phyloP scores from a whole-genome alignment of 306 rosid genomes.

The Begonia loranthoides region DNA sequence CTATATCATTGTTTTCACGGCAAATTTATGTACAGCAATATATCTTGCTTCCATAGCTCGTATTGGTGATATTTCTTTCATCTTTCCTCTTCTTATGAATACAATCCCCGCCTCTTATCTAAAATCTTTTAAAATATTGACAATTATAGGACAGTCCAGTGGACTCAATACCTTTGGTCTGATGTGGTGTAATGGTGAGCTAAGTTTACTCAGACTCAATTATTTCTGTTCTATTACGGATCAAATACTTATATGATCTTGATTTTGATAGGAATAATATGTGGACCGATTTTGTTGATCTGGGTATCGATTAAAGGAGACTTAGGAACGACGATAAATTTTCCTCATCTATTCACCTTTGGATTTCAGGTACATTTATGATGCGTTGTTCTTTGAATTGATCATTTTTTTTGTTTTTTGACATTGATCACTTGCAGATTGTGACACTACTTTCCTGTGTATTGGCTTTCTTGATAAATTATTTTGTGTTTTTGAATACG shows the following conservation, averaged over 20 bases:
- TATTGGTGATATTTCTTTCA: slow-evolving; percentile 38
- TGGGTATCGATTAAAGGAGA: slow-evolving; percentile 56
- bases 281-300: slow-evolving; percentile 55
- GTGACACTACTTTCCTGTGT: slow-evolving; percentile 64
- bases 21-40: slow-evolving; percentile 81
- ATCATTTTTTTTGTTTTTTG: too few species aligned
- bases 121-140: background rate
- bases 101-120: background rate
- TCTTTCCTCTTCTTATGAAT: background rate
- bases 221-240: too few species aligned
- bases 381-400: too few species aligned
- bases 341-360: slow-evolving; percentile 31
- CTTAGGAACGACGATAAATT: slow-evolving; percentile 29
- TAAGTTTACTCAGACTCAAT: background rate
- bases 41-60: slow-evolving; percentile 92
- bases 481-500: slow-evolving; percentile 60
- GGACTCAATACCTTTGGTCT: slow-evolving; percentile 74
- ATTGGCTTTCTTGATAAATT: slow-evolving; percentile 63
- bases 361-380: slow-evolving; percentile 56
- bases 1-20: slow-evolving; percentile 68
- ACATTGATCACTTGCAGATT: slow-evolving; percentile 26
- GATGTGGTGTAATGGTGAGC: slow-evolving; percentile 84
- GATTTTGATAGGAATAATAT: slow-evolving; percentile 35
- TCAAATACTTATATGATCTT: too few species aligned
- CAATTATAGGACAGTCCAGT: slow-evolving; percentile 44